Evolutionary conservation across 768 basidiomycete genomes (phyloP).

Genomic region (Leccinum disarticulatum): DNA sequence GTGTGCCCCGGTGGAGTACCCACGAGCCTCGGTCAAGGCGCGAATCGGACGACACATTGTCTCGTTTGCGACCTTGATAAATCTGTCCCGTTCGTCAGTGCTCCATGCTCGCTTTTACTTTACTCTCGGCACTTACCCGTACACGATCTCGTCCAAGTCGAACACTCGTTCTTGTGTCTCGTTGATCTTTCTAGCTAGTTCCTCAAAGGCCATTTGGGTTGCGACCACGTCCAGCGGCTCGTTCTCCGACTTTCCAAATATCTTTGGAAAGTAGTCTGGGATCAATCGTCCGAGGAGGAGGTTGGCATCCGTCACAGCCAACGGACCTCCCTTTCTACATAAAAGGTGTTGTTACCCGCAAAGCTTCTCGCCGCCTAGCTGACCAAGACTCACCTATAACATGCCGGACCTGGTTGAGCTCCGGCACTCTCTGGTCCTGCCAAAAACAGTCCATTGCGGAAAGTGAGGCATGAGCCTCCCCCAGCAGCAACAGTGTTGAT

Average conservation of each 20-base stretch:
- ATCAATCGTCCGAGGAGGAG: conserved; percentile 85
- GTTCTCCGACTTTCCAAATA: conserved; percentile 87
- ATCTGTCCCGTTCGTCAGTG: conserved; percentile 44
- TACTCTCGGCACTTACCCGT: conserved; percentile 54
- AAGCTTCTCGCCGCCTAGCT: not conserved
- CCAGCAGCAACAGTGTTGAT: conserved; percentile 97
- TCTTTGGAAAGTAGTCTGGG: conserved; percentile 91
- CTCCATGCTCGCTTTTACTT: too few species aligned
- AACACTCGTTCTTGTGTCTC: conserved; percentile 56
- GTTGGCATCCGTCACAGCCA: conserved; percentile 94
- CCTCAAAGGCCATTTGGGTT: conserved; percentile 64
- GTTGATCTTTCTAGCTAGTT: conserved; percentile 70
- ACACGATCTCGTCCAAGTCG: conserved; percentile 80
- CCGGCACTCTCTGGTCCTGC: conserved; percentile 94
- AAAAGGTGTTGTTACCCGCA: not conserved
- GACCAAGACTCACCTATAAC: conserved; percentile 62
- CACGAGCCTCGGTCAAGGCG: conserved; percentile 85
- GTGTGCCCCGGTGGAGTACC: conserved; percentile 80
- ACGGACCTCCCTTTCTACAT: conserved; percentile 80
- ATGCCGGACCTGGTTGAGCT: conserved; percentile 90
- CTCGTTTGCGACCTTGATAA: conserved; percentile 95
- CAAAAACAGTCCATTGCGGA: conserved; percentile 86
- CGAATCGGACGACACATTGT: conserved; percentile 95
- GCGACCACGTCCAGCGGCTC: conserved; percentile 81
- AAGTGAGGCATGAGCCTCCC: conserved; percentile 87